Percentiles rank a stretch among this genome's conserved stretches.
Evolutionary conservation across 108 stramenopile species (phyloP).

Genomic region (Epithemia pelagica): DNA sequence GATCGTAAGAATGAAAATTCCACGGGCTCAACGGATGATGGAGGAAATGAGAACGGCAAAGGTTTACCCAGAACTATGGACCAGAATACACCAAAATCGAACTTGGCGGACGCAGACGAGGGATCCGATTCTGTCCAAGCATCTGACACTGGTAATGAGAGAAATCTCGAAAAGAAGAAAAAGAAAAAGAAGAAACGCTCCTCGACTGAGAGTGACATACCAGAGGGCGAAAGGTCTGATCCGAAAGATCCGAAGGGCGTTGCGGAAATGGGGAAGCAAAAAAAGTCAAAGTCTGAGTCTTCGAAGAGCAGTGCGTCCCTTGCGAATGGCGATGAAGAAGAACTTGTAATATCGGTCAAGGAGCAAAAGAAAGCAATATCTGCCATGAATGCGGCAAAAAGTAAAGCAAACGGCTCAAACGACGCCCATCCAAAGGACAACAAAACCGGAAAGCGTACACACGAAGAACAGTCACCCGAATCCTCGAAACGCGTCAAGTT

Average conservation of each 20-base stretch:
- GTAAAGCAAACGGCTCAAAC: slow-evolving; percentile 17
- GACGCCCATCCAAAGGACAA: slow-evolving; percentile 11
- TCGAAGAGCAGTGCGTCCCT: background rate
- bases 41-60: slow-evolving; percentile 8
- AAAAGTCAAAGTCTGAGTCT: too few relatives aligned
- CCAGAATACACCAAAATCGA: too few relatives aligned
- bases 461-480: slow-evolving; percentile 10
- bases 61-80: slow-evolving; percentile 6
- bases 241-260: too few relatives aligned
- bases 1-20: slow-evolving; percentile 4
- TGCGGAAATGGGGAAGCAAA: too few relatives aligned
- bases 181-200: slow-evolving; percentile 32
- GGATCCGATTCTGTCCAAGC: too few relatives aligned
- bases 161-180: slow-evolving; percentile 3
- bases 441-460: slow-evolving; percentile 8
- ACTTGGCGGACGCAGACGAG: too few relatives aligned
- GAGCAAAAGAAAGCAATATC: slow-evolving; percentile 45
- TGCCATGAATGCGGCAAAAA: slow-evolving; percentile 19
- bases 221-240: slow-evolving; percentile 10
- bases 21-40: too few relatives aligned
- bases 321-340: slow-evolving; percentile 30
- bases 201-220: slow-evolving; percentile 9
- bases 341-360: slow-evolving; percentile 25
- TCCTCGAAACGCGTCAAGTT: slow-evolving; percentile 53
- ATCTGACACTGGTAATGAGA: too few relatives aligned